These are phyloP conservation scores for Saturnispora ahearnii DNA, from an alignment of 805 yeast species.

Conservation along the genomic window DNA sequence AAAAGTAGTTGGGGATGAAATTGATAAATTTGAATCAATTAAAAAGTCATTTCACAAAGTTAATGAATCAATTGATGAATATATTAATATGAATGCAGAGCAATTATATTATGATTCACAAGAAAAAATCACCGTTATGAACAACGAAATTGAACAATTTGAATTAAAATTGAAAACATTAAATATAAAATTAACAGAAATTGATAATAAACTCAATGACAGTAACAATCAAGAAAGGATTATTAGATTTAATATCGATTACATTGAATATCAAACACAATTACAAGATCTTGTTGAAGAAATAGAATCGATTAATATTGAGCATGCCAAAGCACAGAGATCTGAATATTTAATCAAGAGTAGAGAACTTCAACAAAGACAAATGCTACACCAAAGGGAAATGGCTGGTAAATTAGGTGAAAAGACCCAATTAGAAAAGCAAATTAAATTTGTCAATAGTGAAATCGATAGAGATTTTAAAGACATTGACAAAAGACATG, in stretches of 20 bases:
- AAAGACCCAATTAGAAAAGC: slow-evolving; percentile 71
- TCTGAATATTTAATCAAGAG: slow-evolving; percentile 55
- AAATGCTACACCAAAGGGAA: slow-evolving; percentile 47
- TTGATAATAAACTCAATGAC: slow-evolving; percentile 46
- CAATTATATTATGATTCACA: slow-evolving; percentile 20
- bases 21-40: slow-evolving; percentile 33
- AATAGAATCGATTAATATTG: slow-evolving; percentile 30
- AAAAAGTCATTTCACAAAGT: slow-evolving; percentile 34
- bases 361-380: slow-evolving; percentile 37
- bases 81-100: slow-evolving; percentile 29
- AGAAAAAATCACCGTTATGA: slow-evolving; percentile 20
- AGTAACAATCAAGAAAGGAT: slow-evolving; percentile 54
- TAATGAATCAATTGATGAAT: slow-evolving; percentile 35
- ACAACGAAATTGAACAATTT: slow-evolving; percentile 6
- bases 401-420: slow-evolving; percentile 82
- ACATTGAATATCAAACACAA: slow-evolving; percentile 36
- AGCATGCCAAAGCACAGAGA: slow-evolving; percentile 46
- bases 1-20: slow-evolving; percentile 3
- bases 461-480: slow-evolving; percentile 68
- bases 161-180: slow-evolving; percentile 24
- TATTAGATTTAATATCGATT: slow-evolving; percentile 36
- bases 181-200: slow-evolving; percentile 53
- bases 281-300: slow-evolving; percentile 19
- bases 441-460: slow-evolving; percentile 41
- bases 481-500: slow-evolving; percentile 54